phyloP scores from a whole-genome alignment of 2,329 filamentous ascomycete genomes.

The Diaporthe velutina region DNA sequence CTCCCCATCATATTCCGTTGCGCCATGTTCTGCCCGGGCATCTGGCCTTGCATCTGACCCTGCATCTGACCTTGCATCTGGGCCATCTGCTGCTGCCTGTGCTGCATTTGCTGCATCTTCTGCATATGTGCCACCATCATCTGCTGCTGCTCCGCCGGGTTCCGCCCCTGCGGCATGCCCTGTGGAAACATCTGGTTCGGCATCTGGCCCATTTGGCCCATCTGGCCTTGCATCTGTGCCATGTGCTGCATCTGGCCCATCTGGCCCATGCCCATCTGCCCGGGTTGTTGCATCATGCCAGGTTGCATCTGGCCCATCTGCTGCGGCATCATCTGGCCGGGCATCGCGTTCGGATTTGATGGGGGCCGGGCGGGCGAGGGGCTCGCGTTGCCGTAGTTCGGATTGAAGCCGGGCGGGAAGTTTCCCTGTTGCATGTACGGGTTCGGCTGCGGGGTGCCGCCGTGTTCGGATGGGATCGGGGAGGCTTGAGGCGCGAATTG shows the following conservation, averaged over 20 bases:
- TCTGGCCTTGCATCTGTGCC: slow-evolving; percentile 57
- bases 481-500: slow-evolving; percentile 78
- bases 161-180: slow-evolving; percentile 59
- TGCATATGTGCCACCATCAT: slow-evolving; percentile 84
- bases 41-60: slow-evolving; percentile 49
- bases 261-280: slow-evolving; percentile 46
- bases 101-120: slow-evolving; percentile 79
- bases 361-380: slow-evolving; percentile 69
- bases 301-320: slow-evolving; percentile 57
- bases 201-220: slow-evolving; percentile 56
- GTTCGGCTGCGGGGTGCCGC: slow-evolving; percentile 79
- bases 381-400: slow-evolving; percentile 66
- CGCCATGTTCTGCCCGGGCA: slow-evolving; percentile 48
- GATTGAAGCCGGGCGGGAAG: slow-evolving; percentile 70
- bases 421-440: slow-evolving; percentile 63
- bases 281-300: slow-evolving; percentile 53
- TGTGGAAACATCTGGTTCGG: slow-evolving; percentile 50
- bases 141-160: slow-evolving; percentile 79
- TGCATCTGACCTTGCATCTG: slow-evolving; percentile 58
- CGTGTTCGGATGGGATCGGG: slow-evolving; percentile 81
- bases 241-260: slow-evolving; percentile 52
- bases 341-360: slow-evolving; percentile 63
- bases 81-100: slow-evolving; percentile 59
- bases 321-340: slow-evolving; percentile 67
- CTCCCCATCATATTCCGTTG: slow-evolving; percentile 65